Evolutionary conservation across 257 asterid genomes (phyloP).

Genomic region (Solanum dulcamara): DNA sequence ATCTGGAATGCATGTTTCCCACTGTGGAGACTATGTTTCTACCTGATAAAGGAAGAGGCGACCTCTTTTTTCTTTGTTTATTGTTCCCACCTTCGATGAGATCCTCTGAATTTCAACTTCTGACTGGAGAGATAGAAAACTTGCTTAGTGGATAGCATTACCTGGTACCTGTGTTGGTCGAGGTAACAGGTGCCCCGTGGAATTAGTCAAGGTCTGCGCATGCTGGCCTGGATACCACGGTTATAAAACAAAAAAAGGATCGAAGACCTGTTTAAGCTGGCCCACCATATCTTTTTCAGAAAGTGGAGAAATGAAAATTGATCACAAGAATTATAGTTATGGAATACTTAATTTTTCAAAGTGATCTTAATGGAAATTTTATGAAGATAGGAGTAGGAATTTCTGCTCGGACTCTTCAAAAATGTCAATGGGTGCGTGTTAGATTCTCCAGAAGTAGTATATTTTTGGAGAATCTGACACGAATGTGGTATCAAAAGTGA

Average conservation of each 20-base stretch:
- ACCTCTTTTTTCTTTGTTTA: neutral
- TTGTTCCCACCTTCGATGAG: neutral
- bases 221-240: neutral
- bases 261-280: neutral
- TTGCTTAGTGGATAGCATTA: neutral
- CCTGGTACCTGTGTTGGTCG: neutral
- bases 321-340: neutral
- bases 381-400: neutral
- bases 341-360: neutral
- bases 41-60: neutral
- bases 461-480: neutral
- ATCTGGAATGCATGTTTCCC: neutral
- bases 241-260: neutral
- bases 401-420: neutral
- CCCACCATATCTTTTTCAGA: neutral
- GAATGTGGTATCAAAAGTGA: neutral
- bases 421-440: neutral
- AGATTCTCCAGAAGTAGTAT: neutral
- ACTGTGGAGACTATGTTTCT: neutral
- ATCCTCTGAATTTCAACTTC: neutral
- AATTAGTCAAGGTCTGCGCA: neutral
- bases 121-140: neutral
- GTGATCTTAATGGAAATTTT: neutral
- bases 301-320: neutral
- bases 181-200: neutral